Base-by-base conservation (phyloP, 1,284 basidiomycete species). In the Trametes polyzona region DNA sequence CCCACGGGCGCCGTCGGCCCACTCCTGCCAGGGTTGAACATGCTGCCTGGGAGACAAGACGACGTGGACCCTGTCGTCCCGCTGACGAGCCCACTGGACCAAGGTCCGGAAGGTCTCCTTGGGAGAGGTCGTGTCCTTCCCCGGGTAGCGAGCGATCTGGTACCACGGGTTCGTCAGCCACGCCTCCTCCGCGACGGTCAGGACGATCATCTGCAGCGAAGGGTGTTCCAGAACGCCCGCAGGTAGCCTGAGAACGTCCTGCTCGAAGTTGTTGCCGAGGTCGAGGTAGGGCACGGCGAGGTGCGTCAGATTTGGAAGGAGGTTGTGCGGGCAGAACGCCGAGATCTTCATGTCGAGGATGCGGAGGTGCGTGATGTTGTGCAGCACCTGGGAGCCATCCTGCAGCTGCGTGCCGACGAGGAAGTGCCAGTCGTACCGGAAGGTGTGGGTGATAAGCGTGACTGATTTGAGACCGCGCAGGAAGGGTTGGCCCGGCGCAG, bases 321-420 rank as follows among this genome's bases (percentile, higher is more conserved):
- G 61, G 49, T 62, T 65, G 42, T 69, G 60, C 7, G 69, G 69
- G 11, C 63, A 54, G 57, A 67, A 69, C 4, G 62, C 36, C 6
- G 62, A 65, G 42, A 66, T 47, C 39, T 56, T 55, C 65, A 69
- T 63, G 54, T 65, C 61, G 41, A 63, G 61, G 39, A 70, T 54
- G 27, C 62, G 67, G 14, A 70, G 59, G 33, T 67, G 65, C n/a
- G 67, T 68, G 55, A 70, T 66, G 53, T 66, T 67, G 21, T 65
- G 56, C 32, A 69, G 56, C 26, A 67, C 35, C 29, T 47, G 41
- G 4, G 50, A 41, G 1, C 63, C 64, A n/a, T 61, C 50, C 10
- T 41, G 37, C 9, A 61, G 39, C 33, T 51, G 55, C 14, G 61
- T 27, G 11, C 52, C 62, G n/a, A 58, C 51, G 32, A 69, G 65